These are phyloP conservation scores for Tuctoria greenei DNA, from an alignment of 176 grass and related monocot species.

Conservation along the genomic window DNA sequence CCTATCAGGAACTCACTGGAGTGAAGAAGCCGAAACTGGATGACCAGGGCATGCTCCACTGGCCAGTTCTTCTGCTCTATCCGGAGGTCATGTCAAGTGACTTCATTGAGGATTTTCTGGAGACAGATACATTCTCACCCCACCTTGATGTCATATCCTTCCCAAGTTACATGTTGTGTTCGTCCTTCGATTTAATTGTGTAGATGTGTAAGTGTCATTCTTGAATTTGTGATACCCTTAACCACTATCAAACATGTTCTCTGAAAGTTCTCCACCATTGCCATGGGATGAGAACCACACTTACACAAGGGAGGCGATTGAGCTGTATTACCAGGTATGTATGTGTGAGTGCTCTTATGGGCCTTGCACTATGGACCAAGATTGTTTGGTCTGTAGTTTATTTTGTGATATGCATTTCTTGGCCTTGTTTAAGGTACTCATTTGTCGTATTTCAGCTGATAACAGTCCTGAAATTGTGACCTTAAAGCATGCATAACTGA, in stretches of 20 bases:
- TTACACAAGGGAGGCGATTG: conserved; percentile 78
- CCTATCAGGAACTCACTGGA: conserved; percentile 71
- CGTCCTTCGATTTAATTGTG: background rate
- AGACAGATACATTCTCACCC: conserved; percentile 60
- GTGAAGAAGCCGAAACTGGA: conserved; percentile 68
- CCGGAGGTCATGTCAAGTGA: conserved; percentile 93
- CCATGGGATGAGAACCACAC: conserved; percentile 72
- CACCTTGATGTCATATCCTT: conserved; percentile 96
- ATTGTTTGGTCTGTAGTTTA: background rate
- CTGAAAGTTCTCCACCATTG: conserved; percentile 66
- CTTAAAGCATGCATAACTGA: background rate
- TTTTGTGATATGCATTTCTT: background rate
- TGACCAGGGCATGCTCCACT: conserved; percentile 67
- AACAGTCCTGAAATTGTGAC: background rate
- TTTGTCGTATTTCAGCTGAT: background rate
- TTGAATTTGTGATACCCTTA: conserved; percentile 40
- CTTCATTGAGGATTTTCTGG: conserved; percentile 83
- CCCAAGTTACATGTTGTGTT: conserved; percentile 9
- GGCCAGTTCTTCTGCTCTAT: conserved; percentile 87
- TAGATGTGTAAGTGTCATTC: background rate
- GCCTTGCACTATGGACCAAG: background rate
- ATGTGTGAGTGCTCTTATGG: background rate
- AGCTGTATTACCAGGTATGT: conserved; percentile 96
- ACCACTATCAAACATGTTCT: conserved; percentile 80
- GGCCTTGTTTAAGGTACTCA: background rate